Base-by-base conservation (phyloP, 1,139 yeast genomes). In the Hyphopichia pseudoburtonii region DNA sequence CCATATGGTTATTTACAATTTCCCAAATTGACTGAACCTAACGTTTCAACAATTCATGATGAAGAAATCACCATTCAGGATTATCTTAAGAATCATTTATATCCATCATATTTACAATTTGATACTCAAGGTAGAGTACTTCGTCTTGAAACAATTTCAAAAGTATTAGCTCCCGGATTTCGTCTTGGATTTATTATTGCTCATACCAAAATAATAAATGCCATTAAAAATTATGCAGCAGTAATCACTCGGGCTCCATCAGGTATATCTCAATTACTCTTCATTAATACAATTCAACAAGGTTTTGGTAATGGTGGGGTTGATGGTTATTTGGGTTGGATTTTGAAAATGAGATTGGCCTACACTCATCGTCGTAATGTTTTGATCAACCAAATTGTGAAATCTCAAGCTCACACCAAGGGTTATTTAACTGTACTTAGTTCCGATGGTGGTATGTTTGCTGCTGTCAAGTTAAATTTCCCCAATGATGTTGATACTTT, bases 371-470 rank as follows among this genome's bases (percentile, higher is more conserved):
- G 90, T 49, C 71, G 81, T 51, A 72, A 81, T 47, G 52, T 67
- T 4, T 65, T 80, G 42, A 54, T 73, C 30, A 53, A 48, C 35
- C 49, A 52, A 26, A 45, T 64, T 15, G 48, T 36, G 30, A 50
- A 58, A 28, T 56, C 58, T 39, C 43, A 53, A 14, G 69, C 66
- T 10, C 60, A 50, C 39, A 45, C 56, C 34, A 53, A 57, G 27
- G 62, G 56, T 15, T 64, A 66, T 32, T 56, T 80, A 38, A 62
- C 64, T 11, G 64, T 77, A 4, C 61, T 79, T 41, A 85, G 78
- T 41, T 90, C 92, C 2, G 66, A 70, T 17, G 88, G 89, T 3
- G 95, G 95, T 26, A 86, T 86, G 95, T 86, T 86, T 61, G 76
- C 82, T 32, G 69, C 84, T 48, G 62, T 82, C 19, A 62, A 71